Evolutionary conservation across 257 asterid genomes (phyloP), one percentile per base, ranked within the genome.

Genomic region (Nicotiana tomentosiformis): DNA sequence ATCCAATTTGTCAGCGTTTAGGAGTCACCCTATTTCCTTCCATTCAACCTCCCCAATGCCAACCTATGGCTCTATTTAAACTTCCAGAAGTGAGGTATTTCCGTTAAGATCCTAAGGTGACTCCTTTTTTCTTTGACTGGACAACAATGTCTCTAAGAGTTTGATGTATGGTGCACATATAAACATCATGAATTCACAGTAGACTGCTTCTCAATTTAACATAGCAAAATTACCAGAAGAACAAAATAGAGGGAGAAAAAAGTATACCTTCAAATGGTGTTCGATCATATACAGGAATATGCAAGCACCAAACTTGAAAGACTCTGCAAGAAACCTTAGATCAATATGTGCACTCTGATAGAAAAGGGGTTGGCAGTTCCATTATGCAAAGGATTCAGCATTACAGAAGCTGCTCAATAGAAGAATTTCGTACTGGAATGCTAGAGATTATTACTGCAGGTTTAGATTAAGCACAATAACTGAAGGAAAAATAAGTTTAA

Each of bases 291-390:
- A 90, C 95, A 0, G 99, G 99, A 83, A 96, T 90, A 86, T 96
- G 98, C 93, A 96, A 89, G 89, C 98, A 92, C 89, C 98, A 86
- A 62, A 96, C 94, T 85, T 94, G 94, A 90, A 96, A 96, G 39
- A 91, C 98, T 93, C 99, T 96, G 94, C 87, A 78, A 87, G 82
- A 87, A 46, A 64, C 64, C 49, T 43, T 43, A 43, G 10, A 43
- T 43, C 49, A 43, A 43, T 43, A 43, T 43, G 49, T 43, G 49
- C 49, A 43, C 49, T 43, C 10, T 2, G 49, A 43, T 43, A 43
- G 49, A 43, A 43, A 43, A 43, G 49, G 49, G 49, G 49, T 43
- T 43, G 49, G 49, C 49, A 43, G 49, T 43, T 43, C 11, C 49
- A 43, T 7, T 43, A 43, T 43, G 49, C 49, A 43, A 43, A 7